Evolutionary conservation across 495 filamentous ascomycete genomes (phyloP).

Genomic region (Talaromyces trachyspermus): DNA sequence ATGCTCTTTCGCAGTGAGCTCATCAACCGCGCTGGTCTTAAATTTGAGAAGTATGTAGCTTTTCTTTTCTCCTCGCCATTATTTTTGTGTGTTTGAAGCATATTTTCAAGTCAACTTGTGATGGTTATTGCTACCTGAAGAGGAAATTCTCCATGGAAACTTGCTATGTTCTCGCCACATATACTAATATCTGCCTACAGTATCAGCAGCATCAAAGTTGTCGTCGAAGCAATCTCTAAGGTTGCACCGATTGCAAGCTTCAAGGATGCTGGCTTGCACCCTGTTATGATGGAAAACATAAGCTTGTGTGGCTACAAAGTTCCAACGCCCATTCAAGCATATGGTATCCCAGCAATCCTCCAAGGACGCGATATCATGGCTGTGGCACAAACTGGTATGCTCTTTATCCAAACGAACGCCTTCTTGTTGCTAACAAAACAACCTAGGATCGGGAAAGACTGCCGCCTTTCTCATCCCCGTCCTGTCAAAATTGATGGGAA

Average conservation of each 20-base stretch:
- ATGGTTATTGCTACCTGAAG: no score
- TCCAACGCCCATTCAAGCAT: conserved; percentile 84
- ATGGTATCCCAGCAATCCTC: conserved; percentile 68
- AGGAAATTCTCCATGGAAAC: no score
- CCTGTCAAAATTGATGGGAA: conserved; percentile 86
- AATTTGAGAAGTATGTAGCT: conserved; percentile 34
- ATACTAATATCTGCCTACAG: conserved; percentile 11
- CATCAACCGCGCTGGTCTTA: conserved; percentile 33
- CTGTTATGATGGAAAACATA: conserved; percentile 72
- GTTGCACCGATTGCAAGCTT: conserved; percentile 41
- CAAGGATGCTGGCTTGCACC: conserved; percentile 75
- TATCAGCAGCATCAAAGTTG: conserved; percentile 25
- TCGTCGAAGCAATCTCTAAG: conserved; percentile 23
- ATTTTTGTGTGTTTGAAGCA: no score
- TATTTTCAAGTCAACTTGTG: no score
- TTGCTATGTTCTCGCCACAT: no score
- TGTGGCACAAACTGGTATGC: conserved; percentile 85
- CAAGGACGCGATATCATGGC: conserved; percentile 72
- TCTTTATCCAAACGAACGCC: not conserved
- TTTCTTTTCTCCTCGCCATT: not conserved
- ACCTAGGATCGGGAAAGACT: conserved; percentile 87
- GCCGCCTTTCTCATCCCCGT: conserved; percentile 88
- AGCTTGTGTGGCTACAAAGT: conserved; percentile 53
- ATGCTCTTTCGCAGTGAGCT: conserved; percentile 58
- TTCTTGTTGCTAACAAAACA: conserved; percentile 5